Evolutionary conservation across 805 yeast species (phyloP).

Genomic region (Candida argentea): DNA sequence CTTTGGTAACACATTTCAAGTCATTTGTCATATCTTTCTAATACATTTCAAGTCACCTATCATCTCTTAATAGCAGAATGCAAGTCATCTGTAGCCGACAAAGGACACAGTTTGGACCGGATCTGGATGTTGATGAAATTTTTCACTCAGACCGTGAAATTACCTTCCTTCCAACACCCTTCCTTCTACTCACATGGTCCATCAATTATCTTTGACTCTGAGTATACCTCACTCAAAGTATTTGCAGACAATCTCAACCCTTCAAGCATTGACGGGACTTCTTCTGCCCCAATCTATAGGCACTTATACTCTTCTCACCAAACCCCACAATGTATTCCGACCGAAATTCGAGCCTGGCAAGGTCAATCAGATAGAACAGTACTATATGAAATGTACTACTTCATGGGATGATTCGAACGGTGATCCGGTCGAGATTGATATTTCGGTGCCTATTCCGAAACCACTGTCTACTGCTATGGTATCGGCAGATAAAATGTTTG

Average conservation of each 20-base stretch:
- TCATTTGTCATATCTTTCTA: too few relatives aligned
- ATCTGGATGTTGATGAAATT: slow-evolving; percentile 1
- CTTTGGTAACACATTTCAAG: too few relatives aligned
- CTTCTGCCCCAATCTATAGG: slow-evolving; percentile 34
- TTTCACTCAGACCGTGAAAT: background rate
- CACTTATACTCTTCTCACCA: slow-evolving; percentile 39
- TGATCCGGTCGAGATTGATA: slow-evolving; percentile 10
- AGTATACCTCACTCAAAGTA: slow-evolving; percentile 32
- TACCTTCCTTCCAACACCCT: background rate
- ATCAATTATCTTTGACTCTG: slow-evolving; percentile 41
- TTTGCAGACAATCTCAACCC: slow-evolving; percentile 34
- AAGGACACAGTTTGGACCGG: background rate
- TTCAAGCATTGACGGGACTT: slow-evolving; percentile 43
- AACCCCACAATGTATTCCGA: slow-evolving; percentile 40
- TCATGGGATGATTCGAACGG: slow-evolving; percentile 30
- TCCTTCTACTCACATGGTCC: slow-evolving; percentile 46
- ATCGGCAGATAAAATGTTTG: slow-evolving; percentile 21
- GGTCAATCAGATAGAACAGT: slow-evolving; percentile 47
- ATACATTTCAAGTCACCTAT: too few relatives aligned
- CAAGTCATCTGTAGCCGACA: background rate
- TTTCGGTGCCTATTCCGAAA: slow-evolving; percentile 15
- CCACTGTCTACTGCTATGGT: slow-evolving; percentile 10
- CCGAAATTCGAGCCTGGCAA: slow-evolving; percentile 49
- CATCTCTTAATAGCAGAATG: background rate
- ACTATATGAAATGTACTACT: slow-evolving; percentile 39